A percentile compares a stretch with the other conserved stretches of the same genome.
phyloP scores from a whole-genome alignment of 2,329 filamentous ascomycete species.

The Aspergillus sp. region DNA sequence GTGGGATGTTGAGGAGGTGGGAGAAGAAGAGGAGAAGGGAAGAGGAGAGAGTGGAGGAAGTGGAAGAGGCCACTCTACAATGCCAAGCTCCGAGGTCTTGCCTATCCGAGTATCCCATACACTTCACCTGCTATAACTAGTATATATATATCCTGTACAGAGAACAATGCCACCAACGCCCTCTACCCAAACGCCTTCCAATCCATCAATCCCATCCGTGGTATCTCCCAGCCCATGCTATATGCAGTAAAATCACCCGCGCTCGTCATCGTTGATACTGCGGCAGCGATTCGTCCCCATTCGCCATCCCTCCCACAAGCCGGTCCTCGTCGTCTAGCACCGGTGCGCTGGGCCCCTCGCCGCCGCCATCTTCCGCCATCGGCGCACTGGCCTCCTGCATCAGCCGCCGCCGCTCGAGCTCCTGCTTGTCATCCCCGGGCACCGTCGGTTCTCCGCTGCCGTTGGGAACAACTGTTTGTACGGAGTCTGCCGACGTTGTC shows the following conservation, averaged over 20 bases:
- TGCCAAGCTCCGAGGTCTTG: no score
- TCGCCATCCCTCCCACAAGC: conserved; percentile 29
- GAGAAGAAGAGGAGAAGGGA: conserved; percentile 1
- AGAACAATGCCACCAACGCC: no score
- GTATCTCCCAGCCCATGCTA: no score
- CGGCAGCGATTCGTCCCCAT: conserved; percentile 33
- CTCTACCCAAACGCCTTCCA: no score
- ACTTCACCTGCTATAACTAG: no score
- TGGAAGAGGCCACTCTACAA: no score
- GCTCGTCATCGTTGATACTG: conserved; percentile 36
- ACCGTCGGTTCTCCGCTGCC: conserved; percentile 31
- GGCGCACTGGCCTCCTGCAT: conserved; percentile 57
- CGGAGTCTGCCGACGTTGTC: conserved; percentile 19
- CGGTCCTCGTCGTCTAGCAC: conserved; percentile 48
- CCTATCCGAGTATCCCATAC: no score
- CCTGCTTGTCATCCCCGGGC: conserved; percentile 63
- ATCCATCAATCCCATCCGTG: no score
- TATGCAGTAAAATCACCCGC: no score
- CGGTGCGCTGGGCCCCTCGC: conserved; percentile 47
- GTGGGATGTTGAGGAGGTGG: conserved; percentile 1
- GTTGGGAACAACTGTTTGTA: conserved; percentile 22
- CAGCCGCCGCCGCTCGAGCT: conserved; percentile 59
- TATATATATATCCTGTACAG: no score
- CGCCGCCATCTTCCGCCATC: conserved; percentile 12
- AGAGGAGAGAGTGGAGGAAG: conserved; percentile 8